Percentiles rank a stretch among this genome's conserved stretches.
These are phyloP conservation scores for Lentinula lateritia DNA, from an alignment of 768 basidiomycete species.

Conservation along the genomic window DNA sequence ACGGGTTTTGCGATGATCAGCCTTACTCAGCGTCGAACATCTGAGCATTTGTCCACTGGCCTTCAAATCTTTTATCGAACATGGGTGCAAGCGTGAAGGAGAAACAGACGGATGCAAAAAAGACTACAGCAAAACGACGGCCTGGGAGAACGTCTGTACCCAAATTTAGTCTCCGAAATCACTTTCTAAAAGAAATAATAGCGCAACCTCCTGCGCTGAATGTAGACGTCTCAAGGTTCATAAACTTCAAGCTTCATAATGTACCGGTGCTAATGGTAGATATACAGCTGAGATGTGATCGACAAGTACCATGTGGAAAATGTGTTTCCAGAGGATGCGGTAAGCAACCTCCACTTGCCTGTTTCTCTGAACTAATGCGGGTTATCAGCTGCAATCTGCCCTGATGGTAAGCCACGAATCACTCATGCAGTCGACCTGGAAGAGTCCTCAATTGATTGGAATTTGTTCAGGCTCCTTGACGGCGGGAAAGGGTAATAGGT, in stretches of 20 bases:
- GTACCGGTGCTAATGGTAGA: neutral
- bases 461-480: slow-evolving; percentile 40
- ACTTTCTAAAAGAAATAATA: neutral
- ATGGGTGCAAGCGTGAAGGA: neutral
- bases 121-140: neutral
- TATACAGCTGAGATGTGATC: slow-evolving; percentile 57
- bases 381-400: slow-evolving; percentile 48
- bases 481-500: slow-evolving; percentile 50
- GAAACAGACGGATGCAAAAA: neutral
- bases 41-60: neutral
- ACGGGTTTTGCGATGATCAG: no score
- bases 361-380: neutral
- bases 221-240: neutral
- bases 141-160: neutral
- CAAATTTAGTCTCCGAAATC: neutral
- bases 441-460: neutral
- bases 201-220: neutral
- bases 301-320: slow-evolving; percentile 74
- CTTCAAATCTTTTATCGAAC: neutral
- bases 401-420: slow-evolving; percentile 47
- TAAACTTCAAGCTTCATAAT: neutral
- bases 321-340: slow-evolving; percentile 73
- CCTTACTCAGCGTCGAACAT: neutral
- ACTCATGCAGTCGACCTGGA: neutral
- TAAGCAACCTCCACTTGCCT: neutral